A percentile compares a stretch with the other conserved stretches of the same genome.
Evolutionary conservation across 345 rosid species (phyloP).

Genomic region (Cardamine resedifolia): DNA sequence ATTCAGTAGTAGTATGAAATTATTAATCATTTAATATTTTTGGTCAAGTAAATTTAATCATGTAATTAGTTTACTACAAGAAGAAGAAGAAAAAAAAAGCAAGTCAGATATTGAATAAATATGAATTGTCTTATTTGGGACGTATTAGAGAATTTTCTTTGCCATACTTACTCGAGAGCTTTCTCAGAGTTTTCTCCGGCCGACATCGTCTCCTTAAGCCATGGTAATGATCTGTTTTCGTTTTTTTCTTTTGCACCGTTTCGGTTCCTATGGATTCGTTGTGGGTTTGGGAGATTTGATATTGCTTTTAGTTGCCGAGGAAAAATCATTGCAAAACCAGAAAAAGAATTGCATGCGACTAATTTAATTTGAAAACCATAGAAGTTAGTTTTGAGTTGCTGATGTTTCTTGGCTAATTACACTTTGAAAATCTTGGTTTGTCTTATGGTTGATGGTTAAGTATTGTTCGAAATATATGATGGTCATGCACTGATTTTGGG

Average conservation of each 20-base stretch:
- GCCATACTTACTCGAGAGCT: neutral
- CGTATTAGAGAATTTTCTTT: slow-evolving; percentile 1
- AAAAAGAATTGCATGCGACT: neutral
- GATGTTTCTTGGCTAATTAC: neutral
- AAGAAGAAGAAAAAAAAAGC: too few species aligned
- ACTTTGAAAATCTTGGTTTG: neutral
- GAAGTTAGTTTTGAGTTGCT: slow-evolving; percentile 6
- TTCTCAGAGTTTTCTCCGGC: neutral
- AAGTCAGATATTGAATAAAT: too few species aligned
- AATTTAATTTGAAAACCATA: neutral
- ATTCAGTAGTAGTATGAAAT: too few species aligned
- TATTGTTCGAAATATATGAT: neutral
- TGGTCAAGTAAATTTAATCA: too few species aligned
- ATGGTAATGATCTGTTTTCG: slow-evolving; percentile 11
- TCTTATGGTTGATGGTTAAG: neutral
- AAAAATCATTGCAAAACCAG: neutral
- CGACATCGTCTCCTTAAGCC: slow-evolving; percentile 15
- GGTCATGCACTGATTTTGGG: neutral
- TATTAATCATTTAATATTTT: too few species aligned
- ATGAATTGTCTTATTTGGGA: neutral
- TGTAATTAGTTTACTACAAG: too few species aligned
- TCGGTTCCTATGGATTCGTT: neutral
- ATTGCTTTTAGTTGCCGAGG: neutral
- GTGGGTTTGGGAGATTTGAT: neutral
- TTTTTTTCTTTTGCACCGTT: neutral